These are phyloP conservation scores for Dalbergia cultrata DNA, from an alignment of 306 rosid species.

Conservation along the genomic window DNA sequence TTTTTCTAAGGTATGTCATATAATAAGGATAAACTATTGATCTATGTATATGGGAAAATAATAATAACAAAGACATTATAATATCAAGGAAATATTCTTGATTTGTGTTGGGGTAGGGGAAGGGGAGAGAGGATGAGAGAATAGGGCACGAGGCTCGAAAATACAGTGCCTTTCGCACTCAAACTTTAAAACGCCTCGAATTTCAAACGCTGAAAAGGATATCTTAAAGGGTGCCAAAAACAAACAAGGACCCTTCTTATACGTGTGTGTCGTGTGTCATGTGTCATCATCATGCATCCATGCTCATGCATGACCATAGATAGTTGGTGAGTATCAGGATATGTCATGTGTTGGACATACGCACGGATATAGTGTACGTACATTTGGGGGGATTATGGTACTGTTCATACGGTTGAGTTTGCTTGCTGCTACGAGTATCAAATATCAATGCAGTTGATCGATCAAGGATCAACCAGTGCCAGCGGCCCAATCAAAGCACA, in stretches of 20 bases:
- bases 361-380: background rate
- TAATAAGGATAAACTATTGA: background rate
- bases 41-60: too few species aligned
- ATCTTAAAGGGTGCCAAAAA: slow-evolving; percentile 27
- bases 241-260: background rate
- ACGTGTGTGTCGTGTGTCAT: background rate
- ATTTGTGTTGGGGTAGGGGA: background rate
- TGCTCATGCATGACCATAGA: background rate
- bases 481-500: too few species aligned
- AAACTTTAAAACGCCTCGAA: slow-evolving; percentile 54
- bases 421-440: background rate
- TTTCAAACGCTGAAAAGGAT: slow-evolving; percentile 56
- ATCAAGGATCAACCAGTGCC: background rate
- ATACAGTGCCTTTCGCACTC: slow-evolving; percentile 53
- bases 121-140: background rate
- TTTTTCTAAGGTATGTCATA: background rate
- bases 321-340: background rate
- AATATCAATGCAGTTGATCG: background rate
- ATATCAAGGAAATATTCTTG: background rate
- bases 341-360: background rate
- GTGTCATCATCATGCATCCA: background rate
- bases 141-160: slow-evolving; percentile 59
- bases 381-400: background rate
- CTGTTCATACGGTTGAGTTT: background rate
- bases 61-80: background rate